These are phyloP conservation scores for Fraxinus floribunda DNA, from an alignment of 305 asterid species.

Conservation along the genomic window DNA sequence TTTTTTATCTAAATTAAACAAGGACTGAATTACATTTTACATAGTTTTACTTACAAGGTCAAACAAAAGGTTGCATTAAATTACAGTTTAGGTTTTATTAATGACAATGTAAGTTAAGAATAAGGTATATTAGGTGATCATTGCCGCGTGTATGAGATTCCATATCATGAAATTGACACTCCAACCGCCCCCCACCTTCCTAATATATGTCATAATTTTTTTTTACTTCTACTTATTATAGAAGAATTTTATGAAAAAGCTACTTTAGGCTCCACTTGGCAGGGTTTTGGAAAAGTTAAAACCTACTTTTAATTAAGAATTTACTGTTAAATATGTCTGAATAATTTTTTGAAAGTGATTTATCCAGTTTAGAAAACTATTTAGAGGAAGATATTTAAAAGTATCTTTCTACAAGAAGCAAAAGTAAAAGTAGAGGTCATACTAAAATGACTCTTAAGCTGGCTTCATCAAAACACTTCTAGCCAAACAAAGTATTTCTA, in stretches of 20 bases:
- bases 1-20: too few relatives aligned
- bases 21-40: background rate
- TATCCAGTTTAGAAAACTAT: background rate
- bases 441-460: too few relatives aligned
- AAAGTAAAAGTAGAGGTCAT: background rate
- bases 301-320: background rate
- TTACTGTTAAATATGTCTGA: too few relatives aligned
- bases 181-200: background rate
- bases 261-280: too few relatives aligned
- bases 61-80: background rate
- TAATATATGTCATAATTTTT: background rate
- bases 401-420: too few relatives aligned
- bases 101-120: background rate
- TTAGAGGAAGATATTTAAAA: too few relatives aligned
- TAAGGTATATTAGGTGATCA: background rate
- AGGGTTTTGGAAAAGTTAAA: background rate
- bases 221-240: too few relatives aligned
- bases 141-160: background rate
- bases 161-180: background rate
- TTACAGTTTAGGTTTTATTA: background rate
- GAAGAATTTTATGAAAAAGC: background rate
- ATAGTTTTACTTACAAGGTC: background rate
- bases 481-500: too few relatives aligned
- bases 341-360: background rate
- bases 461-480: background rate